phyloP scores from a whole-genome alignment of 257 asterid genomes.

The Thymus mandschuricus region DNA sequence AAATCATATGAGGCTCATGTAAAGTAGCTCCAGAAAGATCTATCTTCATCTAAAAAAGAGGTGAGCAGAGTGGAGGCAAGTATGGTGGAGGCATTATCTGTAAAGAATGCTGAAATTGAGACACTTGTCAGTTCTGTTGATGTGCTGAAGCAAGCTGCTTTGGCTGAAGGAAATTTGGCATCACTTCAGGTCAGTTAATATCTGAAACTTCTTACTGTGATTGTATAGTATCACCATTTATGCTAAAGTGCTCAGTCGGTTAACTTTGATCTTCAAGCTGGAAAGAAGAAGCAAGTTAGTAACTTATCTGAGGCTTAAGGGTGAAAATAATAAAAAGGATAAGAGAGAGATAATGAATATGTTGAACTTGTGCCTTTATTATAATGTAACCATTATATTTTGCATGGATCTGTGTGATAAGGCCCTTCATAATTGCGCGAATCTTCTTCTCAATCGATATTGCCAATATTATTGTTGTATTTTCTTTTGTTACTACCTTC shows the following conservation, averaged over 20 bases:
- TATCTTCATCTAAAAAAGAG: slow-evolving; percentile 78
- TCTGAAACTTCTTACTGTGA: slow-evolving; percentile 25
- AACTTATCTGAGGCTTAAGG: neutral
- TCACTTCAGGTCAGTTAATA: slow-evolving; percentile 74
- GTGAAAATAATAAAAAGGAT: neutral
- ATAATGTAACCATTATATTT: slow-evolving; percentile 18
- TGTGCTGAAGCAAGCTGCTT: slow-evolving; percentile 83
- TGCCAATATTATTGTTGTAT: neutral
- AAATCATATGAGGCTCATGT: slow-evolving; percentile 81
- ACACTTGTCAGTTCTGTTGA: slow-evolving; percentile 74
- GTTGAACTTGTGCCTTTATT: slow-evolving; percentile 7
- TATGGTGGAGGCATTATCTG: slow-evolving; percentile 88
- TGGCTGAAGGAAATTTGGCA: slow-evolving; percentile 87
- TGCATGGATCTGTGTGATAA: slow-evolving; percentile 25
- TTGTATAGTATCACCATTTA: slow-evolving; percentile 23
- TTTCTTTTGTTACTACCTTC: slow-evolving; percentile 8
- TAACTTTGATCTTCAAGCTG: slow-evolving; percentile 20
- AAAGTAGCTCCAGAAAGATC: slow-evolving; percentile 84
- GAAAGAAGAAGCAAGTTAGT: slow-evolving; percentile 4
- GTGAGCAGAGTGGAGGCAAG: slow-evolving; percentile 76
- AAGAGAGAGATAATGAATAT: slow-evolving; percentile 18
- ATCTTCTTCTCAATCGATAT: slow-evolving; percentile 17
- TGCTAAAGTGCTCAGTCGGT: slow-evolving; percentile 2
- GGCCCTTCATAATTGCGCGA: slow-evolving; percentile 12
- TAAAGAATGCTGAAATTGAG: slow-evolving; percentile 98